Percentiles rank a stretch among this genome's conserved stretches.
These are phyloP conservation scores for Moesziomyces sp. DNA, from an alignment of 1,284 basidiomycete species.

Conservation along the genomic window DNA sequence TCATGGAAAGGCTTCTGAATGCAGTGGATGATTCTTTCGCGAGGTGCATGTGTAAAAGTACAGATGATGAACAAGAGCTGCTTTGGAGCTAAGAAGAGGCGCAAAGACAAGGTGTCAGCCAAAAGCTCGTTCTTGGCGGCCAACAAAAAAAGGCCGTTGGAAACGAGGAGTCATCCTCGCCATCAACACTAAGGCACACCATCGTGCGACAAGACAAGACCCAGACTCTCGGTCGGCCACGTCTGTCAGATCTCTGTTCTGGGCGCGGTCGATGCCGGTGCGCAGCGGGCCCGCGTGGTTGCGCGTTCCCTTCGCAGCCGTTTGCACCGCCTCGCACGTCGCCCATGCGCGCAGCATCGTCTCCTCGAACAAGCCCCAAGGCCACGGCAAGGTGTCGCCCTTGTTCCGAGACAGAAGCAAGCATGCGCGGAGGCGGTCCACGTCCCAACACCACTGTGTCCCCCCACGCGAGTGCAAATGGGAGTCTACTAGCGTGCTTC, in stretches of 20 bases:
- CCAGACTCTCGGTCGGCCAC: constrained; percentile 2
- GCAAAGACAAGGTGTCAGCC: neutral
- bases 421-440: constrained; percentile 15
- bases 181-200: neutral
- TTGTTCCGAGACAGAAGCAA: constrained; percentile 22
- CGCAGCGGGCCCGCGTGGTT: constrained; percentile 30
- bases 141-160: no score
- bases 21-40: neutral
- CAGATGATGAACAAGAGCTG: constrained; percentile 7
- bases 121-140: neutral
- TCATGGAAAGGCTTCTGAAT: neutral
- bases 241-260: constrained; percentile 55
- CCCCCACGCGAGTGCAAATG: no score
- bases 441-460: neutral
- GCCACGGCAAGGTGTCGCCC: constrained; percentile 3
- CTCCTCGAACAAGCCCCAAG: neutral
- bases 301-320: constrained; percentile 19
- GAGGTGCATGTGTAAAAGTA: constrained; percentile 3
- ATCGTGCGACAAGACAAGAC: neutral
- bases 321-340: constrained; percentile 24
- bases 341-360: neutral
- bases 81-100: neutral
- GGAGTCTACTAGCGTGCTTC: no score
- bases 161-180: constrained; percentile 8
- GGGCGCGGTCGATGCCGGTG: constrained; percentile 2